A percentile compares a stretch with the other conserved stretches of the same genome.
phyloP scores from a whole-genome alignment of 352 stramenopile species.

The Pythium folliculosum region DNA sequence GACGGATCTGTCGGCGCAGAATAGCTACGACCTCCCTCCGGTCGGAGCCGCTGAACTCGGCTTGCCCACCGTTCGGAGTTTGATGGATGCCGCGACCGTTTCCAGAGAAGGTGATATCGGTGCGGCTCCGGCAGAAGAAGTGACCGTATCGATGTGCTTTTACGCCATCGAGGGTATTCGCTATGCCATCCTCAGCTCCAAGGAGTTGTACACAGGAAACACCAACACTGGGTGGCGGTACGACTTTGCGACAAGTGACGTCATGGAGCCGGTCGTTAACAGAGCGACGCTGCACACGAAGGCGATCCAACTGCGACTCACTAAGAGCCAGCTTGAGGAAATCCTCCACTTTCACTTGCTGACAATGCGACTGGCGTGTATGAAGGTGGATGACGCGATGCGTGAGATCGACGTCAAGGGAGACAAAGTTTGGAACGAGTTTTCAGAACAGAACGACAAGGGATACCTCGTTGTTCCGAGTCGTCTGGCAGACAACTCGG shows the following conservation, averaged over 20 bases:
- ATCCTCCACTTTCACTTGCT: slow-evolving; percentile 78
- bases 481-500: slow-evolving; percentile 4
- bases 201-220: slow-evolving; percentile 80
- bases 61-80: slow-evolving; percentile 61
- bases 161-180: slow-evolving; percentile 70
- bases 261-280: slow-evolving; percentile 68
- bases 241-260: slow-evolving; percentile 76
- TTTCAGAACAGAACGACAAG: slow-evolving; percentile 88
- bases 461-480: slow-evolving; percentile 78
- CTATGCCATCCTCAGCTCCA: slow-evolving; percentile 75
- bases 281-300: slow-evolving; percentile 61
- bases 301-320: slow-evolving; percentile 43
- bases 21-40: slow-evolving; percentile 82
- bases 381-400: slow-evolving; percentile 70
- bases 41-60: slow-evolving; percentile 76
- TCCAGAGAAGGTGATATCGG: slow-evolving; percentile 1
- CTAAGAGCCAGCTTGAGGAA: slow-evolving; percentile 56
- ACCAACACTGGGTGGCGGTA: slow-evolving; percentile 82
- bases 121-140: slow-evolving; percentile 2
- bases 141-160: slow-evolving; percentile 71
- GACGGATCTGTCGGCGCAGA: slow-evolving; percentile 76
- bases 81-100: slow-evolving; percentile 21
- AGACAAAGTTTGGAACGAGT: slow-evolving; percentile 75
- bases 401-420: slow-evolving; percentile 63
- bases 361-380: slow-evolving; percentile 78